A percentile compares a stretch with the other conserved stretches of the same genome.
phyloP scores from a whole-genome alignment of 805 yeast genomes.

The Sporopachydermia quercuum region DNA sequence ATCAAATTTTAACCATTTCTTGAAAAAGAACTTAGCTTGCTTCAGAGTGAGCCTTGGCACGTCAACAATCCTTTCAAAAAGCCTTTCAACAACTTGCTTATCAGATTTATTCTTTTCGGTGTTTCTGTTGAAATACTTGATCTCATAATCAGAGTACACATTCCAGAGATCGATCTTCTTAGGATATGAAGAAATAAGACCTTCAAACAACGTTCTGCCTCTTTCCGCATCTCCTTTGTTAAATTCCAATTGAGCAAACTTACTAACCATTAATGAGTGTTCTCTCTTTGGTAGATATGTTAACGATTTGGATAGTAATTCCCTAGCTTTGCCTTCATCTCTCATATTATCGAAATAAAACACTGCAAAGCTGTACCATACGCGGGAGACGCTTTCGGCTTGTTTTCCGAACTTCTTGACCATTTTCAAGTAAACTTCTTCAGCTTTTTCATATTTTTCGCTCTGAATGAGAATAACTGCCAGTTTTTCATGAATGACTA shows the following conservation, averaged over 20 bases:
- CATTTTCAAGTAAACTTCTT: slow-evolving; percentile 45
- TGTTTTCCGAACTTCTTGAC: slow-evolving; percentile 69
- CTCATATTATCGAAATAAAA: slow-evolving; percentile 44
- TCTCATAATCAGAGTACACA: slow-evolving; percentile 87
- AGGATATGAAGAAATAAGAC: slow-evolving; percentile 77
- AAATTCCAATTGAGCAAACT: slow-evolving; percentile 83
- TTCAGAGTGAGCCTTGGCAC: slow-evolving; percentile 57
- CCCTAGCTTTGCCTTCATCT: slow-evolving; percentile 44
- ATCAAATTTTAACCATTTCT: slow-evolving; percentile 79
- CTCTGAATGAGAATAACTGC: slow-evolving; percentile 62
- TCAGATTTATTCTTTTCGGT: slow-evolving; percentile 23
- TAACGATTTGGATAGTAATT: slow-evolving; percentile 60
- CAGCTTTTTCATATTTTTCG: slow-evolving; percentile 60
- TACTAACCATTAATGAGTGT: slow-evolving; percentile 68
- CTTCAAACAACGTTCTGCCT: slow-evolving; percentile 90
- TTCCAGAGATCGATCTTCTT: slow-evolving; percentile 91
- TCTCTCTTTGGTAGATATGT: slow-evolving; percentile 54
- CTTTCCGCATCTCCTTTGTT: slow-evolving; percentile 82
- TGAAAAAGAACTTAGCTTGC: slow-evolving; percentile 90
- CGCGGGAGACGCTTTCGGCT: slow-evolving; percentile 29
- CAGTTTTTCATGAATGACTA: slow-evolving; percentile 65
- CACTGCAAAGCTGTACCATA: slow-evolving; percentile 76
- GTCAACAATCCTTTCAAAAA: slow-evolving; percentile 67
- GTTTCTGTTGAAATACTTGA: slow-evolving; percentile 34
- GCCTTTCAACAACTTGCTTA: slow-evolving; percentile 52